phyloP scores from a whole-genome alignment of 2,329 filamentous ascomycete genomes.

The Coniella vitis region DNA sequence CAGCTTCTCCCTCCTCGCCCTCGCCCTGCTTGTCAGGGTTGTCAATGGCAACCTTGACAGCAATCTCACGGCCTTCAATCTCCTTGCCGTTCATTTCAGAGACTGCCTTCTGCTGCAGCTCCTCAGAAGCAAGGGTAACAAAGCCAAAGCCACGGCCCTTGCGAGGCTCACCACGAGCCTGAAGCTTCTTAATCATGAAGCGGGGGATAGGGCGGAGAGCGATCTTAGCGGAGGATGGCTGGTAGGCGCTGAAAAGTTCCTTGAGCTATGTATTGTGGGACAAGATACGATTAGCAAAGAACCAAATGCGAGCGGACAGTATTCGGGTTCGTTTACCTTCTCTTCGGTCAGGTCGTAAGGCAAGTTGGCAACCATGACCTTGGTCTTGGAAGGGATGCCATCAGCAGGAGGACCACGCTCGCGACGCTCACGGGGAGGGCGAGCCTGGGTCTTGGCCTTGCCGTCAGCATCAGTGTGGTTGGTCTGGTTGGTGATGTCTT shows the following conservation, averaged over 20 bases:
- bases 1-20: slow-evolving; percentile 69
- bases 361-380: slow-evolving; percentile 99
- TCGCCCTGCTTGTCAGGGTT: slow-evolving; percentile 79
- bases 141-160: slow-evolving; percentile 99
- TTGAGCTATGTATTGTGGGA: slow-evolving; percentile 67
- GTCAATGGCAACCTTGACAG: slow-evolving; percentile 99
- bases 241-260: slow-evolving; percentile 90
- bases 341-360: slow-evolving; percentile 98
- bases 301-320: no score
- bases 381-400: slow-evolving; percentile 96
- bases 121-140: slow-evolving; percentile 90
- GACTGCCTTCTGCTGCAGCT: slow-evolving; percentile 95
- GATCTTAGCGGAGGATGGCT: slow-evolving; percentile 94
- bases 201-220: slow-evolving; percentile 96
- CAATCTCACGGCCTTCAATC: slow-evolving; percentile 97
- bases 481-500: slow-evolving; percentile 53
- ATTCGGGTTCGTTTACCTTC: slow-evolving; percentile 55
- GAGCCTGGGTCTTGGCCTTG: slow-evolving; percentile 49
- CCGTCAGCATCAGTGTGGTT: slow-evolving; percentile 50
- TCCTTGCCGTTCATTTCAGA: slow-evolving; percentile 99
- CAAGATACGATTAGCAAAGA: not conserved
- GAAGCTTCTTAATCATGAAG: slow-evolving; percentile 99
- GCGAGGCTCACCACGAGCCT: slow-evolving; percentile 93
- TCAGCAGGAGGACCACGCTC: slow-evolving; percentile 95
- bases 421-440: slow-evolving; percentile 53